Percentiles rank a stretch among this genome's conserved stretches.
Conservation (phyloP, 1,139 yeast genomes). For the Debaryomyces sp. region DNA sequence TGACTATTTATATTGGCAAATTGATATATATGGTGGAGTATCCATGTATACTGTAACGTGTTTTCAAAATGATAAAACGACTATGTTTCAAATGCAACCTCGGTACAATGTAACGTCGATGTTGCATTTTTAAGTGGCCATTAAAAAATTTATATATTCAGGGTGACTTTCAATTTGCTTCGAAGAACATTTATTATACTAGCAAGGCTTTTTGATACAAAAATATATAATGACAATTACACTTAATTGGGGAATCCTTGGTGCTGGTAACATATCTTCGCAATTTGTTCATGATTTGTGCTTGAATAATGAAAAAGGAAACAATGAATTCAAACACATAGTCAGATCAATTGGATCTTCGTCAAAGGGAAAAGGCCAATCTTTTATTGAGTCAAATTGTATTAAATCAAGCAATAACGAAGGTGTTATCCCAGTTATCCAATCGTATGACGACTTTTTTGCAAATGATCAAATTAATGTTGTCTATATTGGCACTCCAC, state of each 20-base stretch:
- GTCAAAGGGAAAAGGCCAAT: constrained; percentile 26
- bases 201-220: not conserved
- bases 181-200: not conserved
- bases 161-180: not conserved
- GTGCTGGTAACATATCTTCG: constrained; percentile 49
- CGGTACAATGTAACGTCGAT: not conserved
- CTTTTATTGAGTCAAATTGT: constrained; percentile 23
- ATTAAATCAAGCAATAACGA: constrained; percentile 20
- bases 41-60: not conserved
- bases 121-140: not conserved
- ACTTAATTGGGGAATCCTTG: constrained; percentile 45
- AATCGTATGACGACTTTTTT: constrained; percentile 39
- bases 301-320: constrained; percentile 26
- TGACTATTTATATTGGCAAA: not conserved
- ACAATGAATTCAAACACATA: constrained; percentile 25
- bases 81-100: not conserved
- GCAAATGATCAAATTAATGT: constrained; percentile 49
- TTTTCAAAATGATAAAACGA: not conserved
- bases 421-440: constrained; percentile 22
- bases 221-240: constrained; percentile 17
- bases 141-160: too few relatives aligned
- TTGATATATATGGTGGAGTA: not conserved
- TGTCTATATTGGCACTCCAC: constrained; percentile 64
- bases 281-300: constrained; percentile 41
- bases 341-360: constrained; percentile 39